Conservation (phyloP, 371 early-diverging fungal species). For the Parasitella parasitica region DNA sequence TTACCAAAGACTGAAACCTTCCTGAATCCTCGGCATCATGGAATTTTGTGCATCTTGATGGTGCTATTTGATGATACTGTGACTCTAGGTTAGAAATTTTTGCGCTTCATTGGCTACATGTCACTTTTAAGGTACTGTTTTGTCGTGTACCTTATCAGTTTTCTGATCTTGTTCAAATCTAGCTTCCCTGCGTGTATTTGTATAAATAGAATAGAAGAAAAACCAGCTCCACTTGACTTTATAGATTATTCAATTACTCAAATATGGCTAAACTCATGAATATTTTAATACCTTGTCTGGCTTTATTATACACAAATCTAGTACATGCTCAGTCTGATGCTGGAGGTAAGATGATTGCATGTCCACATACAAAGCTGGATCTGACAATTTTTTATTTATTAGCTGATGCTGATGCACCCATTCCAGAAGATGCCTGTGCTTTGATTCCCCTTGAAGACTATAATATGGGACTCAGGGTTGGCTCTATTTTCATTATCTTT, state of each 20-base stretch:
- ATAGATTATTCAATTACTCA: not conserved
- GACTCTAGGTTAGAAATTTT: constrained; percentile 16
- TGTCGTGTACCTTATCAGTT: constrained; percentile 6
- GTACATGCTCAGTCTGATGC: constrained; percentile 1
- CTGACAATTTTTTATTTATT: not conserved
- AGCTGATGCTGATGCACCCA: not conserved
- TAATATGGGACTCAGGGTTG: constrained; percentile 34
- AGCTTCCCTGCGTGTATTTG: not conserved
- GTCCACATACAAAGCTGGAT: not conserved
- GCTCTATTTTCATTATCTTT: constrained; percentile 28
- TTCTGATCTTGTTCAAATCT: constrained; percentile 7
- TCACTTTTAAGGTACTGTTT: not conserved
- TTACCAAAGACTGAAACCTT: not conserved
- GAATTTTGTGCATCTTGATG: not conserved
- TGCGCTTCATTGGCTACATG: constrained; percentile 10
- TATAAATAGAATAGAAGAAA: constrained; percentile 7
- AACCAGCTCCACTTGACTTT: not conserved
- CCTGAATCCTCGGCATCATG: not conserved
- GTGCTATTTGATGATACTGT: not conserved
- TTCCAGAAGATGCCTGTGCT: constrained; percentile 22
- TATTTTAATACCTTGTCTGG: not conserved
- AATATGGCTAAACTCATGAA: not conserved
- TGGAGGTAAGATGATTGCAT: not conserved
- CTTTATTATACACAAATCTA: not conserved
- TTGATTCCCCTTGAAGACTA: constrained; percentile 29